phyloP scores from a whole-genome alignment of 106 monocot genomes.

The Dioscorea alata region DNA sequence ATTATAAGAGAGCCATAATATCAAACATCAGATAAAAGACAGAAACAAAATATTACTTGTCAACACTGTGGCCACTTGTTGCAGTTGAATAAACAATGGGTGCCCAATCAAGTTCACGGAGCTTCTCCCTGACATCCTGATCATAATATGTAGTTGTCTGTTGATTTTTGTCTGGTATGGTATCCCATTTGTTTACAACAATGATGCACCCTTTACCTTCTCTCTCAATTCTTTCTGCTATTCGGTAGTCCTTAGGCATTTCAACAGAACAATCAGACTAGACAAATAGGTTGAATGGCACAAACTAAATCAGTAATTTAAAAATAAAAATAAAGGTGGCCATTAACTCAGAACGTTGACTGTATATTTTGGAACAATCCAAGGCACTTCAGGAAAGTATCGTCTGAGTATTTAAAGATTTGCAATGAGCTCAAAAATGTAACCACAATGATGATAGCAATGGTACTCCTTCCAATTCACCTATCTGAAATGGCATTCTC shows the following conservation, averaged over 20 bases:
- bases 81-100: slow-evolving; percentile 95
- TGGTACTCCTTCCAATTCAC: too few relatives aligned
- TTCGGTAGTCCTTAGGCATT: slow-evolving; percentile 64
- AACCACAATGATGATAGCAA: too few relatives aligned
- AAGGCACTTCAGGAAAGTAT: too few relatives aligned
- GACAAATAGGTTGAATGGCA: not conserved
- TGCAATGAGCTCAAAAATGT: too few relatives aligned
- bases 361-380: too few relatives aligned
- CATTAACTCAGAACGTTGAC: too few relatives aligned
- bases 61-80: slow-evolving; percentile 64
- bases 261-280: slow-evolving; percentile 3
- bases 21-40: not conserved
- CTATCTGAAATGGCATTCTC: too few relatives aligned
- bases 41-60: slow-evolving; percentile 41
- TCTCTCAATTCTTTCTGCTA: slow-evolving; percentile 92
- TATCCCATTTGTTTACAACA: slow-evolving; percentile 98
- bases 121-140: slow-evolving; percentile 92
- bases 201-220: slow-evolving; percentile 98
- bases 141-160: slow-evolving; percentile 75
- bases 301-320: not conserved
- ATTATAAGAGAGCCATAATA: not conserved
- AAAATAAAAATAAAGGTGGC: not conserved
- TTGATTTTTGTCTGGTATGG: slow-evolving; percentile 88
- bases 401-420: too few relatives aligned
- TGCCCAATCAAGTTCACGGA: slow-evolving; percentile 80